Conservation (phyloP, 116 monocot species). For the Dioscorea cayenensis region DNA sequence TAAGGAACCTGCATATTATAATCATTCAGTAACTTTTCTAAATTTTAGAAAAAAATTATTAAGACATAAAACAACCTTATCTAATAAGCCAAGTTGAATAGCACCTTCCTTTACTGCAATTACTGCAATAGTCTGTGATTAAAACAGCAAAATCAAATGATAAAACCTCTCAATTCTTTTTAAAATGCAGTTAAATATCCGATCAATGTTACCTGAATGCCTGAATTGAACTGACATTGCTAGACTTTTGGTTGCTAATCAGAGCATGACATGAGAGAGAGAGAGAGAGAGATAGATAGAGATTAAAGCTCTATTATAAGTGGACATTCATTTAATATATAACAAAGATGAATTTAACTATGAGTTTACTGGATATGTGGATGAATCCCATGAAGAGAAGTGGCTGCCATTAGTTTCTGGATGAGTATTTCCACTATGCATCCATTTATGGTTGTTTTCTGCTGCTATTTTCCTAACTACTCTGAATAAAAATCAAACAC, state of each 20-base stretch:
- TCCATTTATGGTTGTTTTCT: slow-evolving; percentile 74
- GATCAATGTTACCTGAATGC: slow-evolving; percentile 42
- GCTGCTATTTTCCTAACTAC: slow-evolving; percentile 59
- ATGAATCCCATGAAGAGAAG: slow-evolving; percentile 49
- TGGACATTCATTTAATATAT: neutral
- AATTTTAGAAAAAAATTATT: neutral
- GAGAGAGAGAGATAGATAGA: no score
- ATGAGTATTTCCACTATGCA: slow-evolving; percentile 40
- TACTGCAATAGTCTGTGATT: slow-evolving; percentile 66
- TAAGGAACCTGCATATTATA: neutral
- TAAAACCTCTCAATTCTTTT: neutral
- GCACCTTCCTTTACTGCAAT: slow-evolving; percentile 74
- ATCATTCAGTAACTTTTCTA: neutral
- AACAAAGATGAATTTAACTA: neutral
- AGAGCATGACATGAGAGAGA: neutral
- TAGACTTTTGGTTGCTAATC: slow-evolving; percentile 64
- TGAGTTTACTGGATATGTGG: slow-evolving; percentile 47
- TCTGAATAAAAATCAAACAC: neutral
- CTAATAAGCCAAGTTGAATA: slow-evolving; percentile 52
- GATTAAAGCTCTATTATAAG: neutral
- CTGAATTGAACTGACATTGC: slow-evolving; percentile 73
- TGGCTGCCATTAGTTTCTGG: slow-evolving; percentile 40
- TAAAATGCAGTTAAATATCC: neutral
- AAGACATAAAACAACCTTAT: slow-evolving; percentile 23
- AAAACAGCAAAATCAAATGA: neutral